Percentiles rank a stretch among this genome's conserved stretches.
Evolutionary conservation across 2,329 filamentous ascomycete species (phyloP).

Genomic region (Xylariales sp.): DNA sequence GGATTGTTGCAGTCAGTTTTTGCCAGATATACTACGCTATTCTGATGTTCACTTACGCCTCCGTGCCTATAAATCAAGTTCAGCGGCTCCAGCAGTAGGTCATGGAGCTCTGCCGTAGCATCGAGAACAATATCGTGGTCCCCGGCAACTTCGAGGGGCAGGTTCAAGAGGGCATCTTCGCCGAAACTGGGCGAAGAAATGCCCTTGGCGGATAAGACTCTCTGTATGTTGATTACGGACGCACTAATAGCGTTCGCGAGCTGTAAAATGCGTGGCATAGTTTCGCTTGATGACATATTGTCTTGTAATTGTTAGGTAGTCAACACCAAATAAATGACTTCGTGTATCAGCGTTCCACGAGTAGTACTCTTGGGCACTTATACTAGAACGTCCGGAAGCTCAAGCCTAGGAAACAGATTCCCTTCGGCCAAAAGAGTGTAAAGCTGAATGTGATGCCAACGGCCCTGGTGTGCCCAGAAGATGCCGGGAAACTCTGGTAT

Average conservation of each 20-base stretch:
- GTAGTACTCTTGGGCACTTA: too few species aligned
- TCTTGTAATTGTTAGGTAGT: neutral
- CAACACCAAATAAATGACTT: too few species aligned
- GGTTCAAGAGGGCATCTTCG: slow-evolving; percentile 4
- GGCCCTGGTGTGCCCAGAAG: too few species aligned
- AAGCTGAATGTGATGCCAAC: too few species aligned
- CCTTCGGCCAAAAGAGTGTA: too few species aligned
- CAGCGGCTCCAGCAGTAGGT: slow-evolving; percentile 32
- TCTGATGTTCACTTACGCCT: slow-evolving; percentile 14
- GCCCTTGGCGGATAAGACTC: neutral
- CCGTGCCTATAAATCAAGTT: slow-evolving; percentile 9
- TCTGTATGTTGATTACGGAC: neutral
- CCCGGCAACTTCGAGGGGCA: neutral
- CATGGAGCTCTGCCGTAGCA: slow-evolving; percentile 35
- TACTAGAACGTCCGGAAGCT: too few species aligned
- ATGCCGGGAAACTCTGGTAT: too few species aligned
- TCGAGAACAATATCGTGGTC: slow-evolving; percentile 29
- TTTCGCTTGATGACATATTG: too few species aligned
- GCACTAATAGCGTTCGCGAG: neutral
- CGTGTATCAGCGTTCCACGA: too few species aligned
- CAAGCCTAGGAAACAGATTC: too few species aligned
- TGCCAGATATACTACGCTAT: too few species aligned
- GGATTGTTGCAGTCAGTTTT: neutral
- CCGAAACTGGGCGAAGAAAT: slow-evolving; percentile 28
- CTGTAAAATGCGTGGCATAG: neutral